Base-by-base conservation (phyloP, 176 grass and related monocot species). In the Luzula sylvatica region DNA sequence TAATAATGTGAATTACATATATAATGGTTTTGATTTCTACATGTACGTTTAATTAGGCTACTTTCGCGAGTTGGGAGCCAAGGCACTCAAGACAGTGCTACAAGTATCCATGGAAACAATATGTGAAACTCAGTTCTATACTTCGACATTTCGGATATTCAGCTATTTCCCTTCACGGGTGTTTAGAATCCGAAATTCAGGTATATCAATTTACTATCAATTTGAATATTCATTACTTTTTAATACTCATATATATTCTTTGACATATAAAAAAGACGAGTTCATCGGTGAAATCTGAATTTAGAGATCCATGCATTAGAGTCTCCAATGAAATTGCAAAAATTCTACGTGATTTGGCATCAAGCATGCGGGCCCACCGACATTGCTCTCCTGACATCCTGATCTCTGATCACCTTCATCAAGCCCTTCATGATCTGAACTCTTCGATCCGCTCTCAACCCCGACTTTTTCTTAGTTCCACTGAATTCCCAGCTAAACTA, bases 21-120 rank as follows among this genome's bases (percentile, higher is more conserved):
- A n/a, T n/a, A n/a, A n/a, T n/a, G 9, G 9, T 35, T n/a, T n/a
- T n/a, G n/a, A n/a, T n/a, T n/a, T n/a, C n/a, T n/a, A n/a, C n/a
- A n/a, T n/a, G 30, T 35, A 9, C 30, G 9, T 67, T 60, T 72
- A 22, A 1, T 7, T 78, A 96, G 90, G 90, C 84, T 73, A 58
- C 75, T 15, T 96, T 86, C 68, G 90, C 84, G 65, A 89, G 90
- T 71, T 96, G 90, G 90, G 90, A 96, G 55, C 90, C 90, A 35
- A 80, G 84, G 61, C 84, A 96, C 65, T 82, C 90, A 0, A 82
- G 63, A 75, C 80, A 79, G 29, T 89, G 90, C 26, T 82, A 96
- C 54, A 96, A 75, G 47, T 89, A 88, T 44, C 90, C 90, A 64
- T 82, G 84, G 80, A 76, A 86, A 67, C 87, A 86, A 46, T 96